phyloP scores from a whole-genome alignment of 257 asterid species.

The Euphrasia confusa region DNA sequence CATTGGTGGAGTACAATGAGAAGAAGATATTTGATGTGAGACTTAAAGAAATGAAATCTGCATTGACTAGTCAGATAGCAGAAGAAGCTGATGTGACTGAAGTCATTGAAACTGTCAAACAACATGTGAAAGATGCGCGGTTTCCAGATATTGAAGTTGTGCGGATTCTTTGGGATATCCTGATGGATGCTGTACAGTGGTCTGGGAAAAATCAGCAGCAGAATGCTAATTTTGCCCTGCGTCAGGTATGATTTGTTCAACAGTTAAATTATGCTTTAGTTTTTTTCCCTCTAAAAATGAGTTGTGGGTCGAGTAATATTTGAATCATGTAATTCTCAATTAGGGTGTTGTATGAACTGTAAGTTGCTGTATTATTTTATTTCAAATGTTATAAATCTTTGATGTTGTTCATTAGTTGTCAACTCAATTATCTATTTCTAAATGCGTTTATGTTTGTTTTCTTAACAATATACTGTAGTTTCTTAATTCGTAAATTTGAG shows the following conservation, averaged over 20 bases:
- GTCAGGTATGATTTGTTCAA: slow-evolving; percentile 53
- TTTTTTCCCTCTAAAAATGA: background rate
- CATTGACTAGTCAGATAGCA: slow-evolving; percentile 69
- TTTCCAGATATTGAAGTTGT: slow-evolving; percentile 88
- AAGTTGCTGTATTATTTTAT: background rate
- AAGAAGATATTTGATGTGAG: slow-evolving; percentile 80
- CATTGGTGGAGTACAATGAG: slow-evolving; percentile 74
- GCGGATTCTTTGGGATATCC: slow-evolving; percentile 81
- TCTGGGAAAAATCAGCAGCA: slow-evolving; percentile 97
- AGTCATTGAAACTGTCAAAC: slow-evolving; percentile 90
- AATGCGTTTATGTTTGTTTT: background rate
- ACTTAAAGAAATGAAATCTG: slow-evolving; percentile 85
- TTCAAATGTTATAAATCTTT: slow-evolving; percentile 7
- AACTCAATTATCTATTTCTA: background rate
- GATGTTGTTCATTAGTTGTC: background rate
- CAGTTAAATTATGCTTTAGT: background rate
- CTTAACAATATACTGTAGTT: background rate
- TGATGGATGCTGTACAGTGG: slow-evolving; percentile 99
- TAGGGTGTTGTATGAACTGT: slow-evolving; percentile 4
- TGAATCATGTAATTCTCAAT: background rate
- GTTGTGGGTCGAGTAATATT: background rate
- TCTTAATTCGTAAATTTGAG: slow-evolving; percentile 5
- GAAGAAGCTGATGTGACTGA: slow-evolving; percentile 79
- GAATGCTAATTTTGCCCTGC: slow-evolving; percentile 83
- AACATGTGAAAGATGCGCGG: slow-evolving; percentile 84